phyloP scores from a whole-genome alignment of 1,284 basidiomycete species.

The Cutaneotrichosporon cutaneum region DNA sequence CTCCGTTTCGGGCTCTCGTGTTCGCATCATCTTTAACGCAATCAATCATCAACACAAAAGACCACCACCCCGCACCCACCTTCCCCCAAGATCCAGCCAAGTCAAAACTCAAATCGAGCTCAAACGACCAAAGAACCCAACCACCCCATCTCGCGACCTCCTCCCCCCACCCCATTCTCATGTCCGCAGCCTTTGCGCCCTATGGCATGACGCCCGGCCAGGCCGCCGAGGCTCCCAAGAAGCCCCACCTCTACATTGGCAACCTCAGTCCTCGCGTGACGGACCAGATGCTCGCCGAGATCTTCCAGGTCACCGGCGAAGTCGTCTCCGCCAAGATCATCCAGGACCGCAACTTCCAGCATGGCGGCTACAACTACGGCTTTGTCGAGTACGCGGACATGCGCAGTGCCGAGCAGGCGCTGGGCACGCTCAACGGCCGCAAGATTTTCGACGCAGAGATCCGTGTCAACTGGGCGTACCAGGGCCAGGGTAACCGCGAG shows the following conservation, averaged over 20 bases:
- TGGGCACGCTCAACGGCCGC: slow-evolving; percentile 93
- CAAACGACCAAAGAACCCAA: background rate
- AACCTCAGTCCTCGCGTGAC: slow-evolving; percentile 87
- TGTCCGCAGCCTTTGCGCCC: background rate
- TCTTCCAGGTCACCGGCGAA: slow-evolving; percentile 90
- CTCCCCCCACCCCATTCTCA: background rate
- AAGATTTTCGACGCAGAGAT: slow-evolving; percentile 98
- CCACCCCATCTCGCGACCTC: background rate
- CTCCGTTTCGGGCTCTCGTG: slow-evolving; percentile 11
- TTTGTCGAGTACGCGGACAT: slow-evolving; percentile 98
- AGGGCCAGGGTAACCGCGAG: slow-evolving; percentile 78
- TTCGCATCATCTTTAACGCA: slow-evolving; percentile 1
- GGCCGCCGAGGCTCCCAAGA: slow-evolving; percentile 43
- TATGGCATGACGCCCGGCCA: slow-evolving; percentile 8
- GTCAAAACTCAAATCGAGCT: background rate
- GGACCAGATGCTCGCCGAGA: slow-evolving; percentile 77
- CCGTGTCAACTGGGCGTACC: slow-evolving; percentile 96
- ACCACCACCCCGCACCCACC: background rate
- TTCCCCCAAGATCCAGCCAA: background rate
- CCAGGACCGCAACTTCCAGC: slow-evolving; percentile 94
- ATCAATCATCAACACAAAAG: background rate
- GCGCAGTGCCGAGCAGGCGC: slow-evolving; percentile 92
- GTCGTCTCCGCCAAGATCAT: slow-evolving; percentile 99
- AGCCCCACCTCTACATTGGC: slow-evolving; percentile 93
- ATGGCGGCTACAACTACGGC: slow-evolving; percentile 96